Evolutionary conservation across 2,329 filamentous ascomycete species (phyloP).

Genomic region (Talaromyces sp.): DNA sequence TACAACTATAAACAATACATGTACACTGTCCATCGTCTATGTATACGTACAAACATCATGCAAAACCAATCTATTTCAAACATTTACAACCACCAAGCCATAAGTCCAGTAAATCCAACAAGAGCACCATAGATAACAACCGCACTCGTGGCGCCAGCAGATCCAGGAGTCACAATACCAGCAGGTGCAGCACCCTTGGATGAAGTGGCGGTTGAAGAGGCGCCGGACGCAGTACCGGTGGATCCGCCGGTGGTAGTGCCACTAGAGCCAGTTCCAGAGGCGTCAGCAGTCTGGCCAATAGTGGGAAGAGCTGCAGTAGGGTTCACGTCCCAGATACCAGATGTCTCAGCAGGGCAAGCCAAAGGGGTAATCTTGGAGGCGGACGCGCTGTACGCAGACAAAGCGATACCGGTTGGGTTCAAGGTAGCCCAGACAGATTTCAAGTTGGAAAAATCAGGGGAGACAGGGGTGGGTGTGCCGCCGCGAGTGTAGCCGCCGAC

Average conservation of each 20-base stretch:
- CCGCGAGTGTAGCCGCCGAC: slow-evolving; percentile 66
- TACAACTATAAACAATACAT: background rate
- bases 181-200: slow-evolving; percentile 16
- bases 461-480: slow-evolving; percentile 69
- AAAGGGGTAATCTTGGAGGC: slow-evolving; percentile 60
- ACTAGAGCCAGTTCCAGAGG: slow-evolving; percentile 7
- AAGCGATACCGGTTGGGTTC: slow-evolving; percentile 64
- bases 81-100: slow-evolving; percentile 18
- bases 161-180: slow-evolving; percentile 7
- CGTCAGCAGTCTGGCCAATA: slow-evolving; percentile 51
- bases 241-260: background rate
- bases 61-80: background rate
- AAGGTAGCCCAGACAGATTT: slow-evolving; percentile 72
- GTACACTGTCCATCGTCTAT: background rate
- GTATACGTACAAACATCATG: background rate
- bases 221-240: slow-evolving; percentile 17
- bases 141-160: slow-evolving; percentile 6
- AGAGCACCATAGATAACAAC: slow-evolving; percentile 9
- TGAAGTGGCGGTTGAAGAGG: slow-evolving; percentile 12
- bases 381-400: slow-evolving; percentile 63
- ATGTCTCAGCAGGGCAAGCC: slow-evolving; percentile 67
- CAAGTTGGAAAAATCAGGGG: slow-evolving; percentile 75
- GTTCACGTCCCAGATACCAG: slow-evolving; percentile 68
- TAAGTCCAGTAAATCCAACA: slow-evolving; percentile 17
- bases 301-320: slow-evolving; percentile 68